Base-by-base conservation (phyloP, 2,329 filamentous ascomycete species). In the Ciborinia camelliae region DNA sequence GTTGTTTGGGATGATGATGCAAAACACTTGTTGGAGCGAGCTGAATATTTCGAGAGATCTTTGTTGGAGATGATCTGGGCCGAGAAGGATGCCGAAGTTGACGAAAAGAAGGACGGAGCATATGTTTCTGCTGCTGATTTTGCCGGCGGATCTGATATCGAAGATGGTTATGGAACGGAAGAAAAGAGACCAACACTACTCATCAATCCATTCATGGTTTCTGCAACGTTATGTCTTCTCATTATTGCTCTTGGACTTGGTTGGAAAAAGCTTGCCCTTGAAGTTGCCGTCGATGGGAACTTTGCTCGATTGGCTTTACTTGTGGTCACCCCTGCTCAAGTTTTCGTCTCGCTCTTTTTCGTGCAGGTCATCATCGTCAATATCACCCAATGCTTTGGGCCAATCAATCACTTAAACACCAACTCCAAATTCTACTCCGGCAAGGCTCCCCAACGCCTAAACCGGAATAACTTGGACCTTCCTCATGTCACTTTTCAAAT, bases 401-500 rank as follows among this genome's bases (percentile, higher is more conserved):
- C 82, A 9, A 80, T 82, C 67, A 79, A 76, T 28, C 75, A 78
- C 20, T 72, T 83, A 45, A 74, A 73, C 52, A 73, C 71, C 51
- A 83, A 83, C 71, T 80, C 79, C 60, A 79, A 78, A 55, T 80
- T 71, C 32, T 73, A 69, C 43, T 72, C 70, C 23, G 69, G 67
- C 15, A 64, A 63, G 5, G 75, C 72, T 79, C 81, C 73, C 57
- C 76, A 7, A 39, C 74, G 77, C 28, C 72, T 80, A 35, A 71
- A 77, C 68, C 76, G 77, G n/a, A 73, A 76, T 20, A 47, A 35
- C 8, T n/a, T 28, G 47, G 55, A 58, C 26, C 81, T 93, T 23
- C 90, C 89, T 3, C 90, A 91, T 73, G 82, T 91, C 68, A 94
- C 90, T 4, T 90, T 96, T 52, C 91, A 96, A 74, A 92, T 90